Conservation (phyloP, 805 yeast species). For the Pichia eremophila region DNA sequence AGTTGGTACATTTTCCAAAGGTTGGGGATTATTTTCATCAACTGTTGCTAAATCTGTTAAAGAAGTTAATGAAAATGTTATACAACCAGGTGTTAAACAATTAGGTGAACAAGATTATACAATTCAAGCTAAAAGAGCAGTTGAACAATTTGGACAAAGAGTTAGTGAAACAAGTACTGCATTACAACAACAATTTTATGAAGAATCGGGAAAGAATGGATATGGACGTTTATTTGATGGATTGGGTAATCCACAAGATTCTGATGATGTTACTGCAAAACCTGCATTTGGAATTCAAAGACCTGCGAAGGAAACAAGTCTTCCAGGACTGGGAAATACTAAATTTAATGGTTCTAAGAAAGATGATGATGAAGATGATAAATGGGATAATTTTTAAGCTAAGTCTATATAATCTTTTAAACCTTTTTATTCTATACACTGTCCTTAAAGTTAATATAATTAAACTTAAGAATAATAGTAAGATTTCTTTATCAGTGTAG, state of each 20-base stretch:
- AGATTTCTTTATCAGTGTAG: no score
- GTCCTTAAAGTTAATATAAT: no score
- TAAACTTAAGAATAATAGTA: no score
- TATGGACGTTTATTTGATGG: conserved; percentile 52
- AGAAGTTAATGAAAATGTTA: conserved; percentile 81
- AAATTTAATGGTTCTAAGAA: conserved; percentile 17
- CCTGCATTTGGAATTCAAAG: conserved; percentile 59
- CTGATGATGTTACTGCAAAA: conserved; percentile 32
- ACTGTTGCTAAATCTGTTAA: conserved; percentile 74
- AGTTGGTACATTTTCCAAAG: conserved; percentile 78
- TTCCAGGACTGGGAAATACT: conserved; percentile 39
- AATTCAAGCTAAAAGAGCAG: conserved; percentile 79
- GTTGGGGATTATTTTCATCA: conserved; percentile 90
- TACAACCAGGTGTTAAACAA: conserved; percentile 83
- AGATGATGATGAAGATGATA: conserved; percentile 31
- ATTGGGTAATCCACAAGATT: conserved; percentile 35
- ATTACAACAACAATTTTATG: conserved; percentile 42
- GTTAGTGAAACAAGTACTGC: conserved; percentile 80
- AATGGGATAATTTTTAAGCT: conserved; percentile 57
- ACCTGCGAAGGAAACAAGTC: conserved; percentile 50
- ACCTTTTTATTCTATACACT: no score
- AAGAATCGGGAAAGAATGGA: conserved; percentile 30
- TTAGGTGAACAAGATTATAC: conserved; percentile 73
- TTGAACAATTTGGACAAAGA: conserved; percentile 91
- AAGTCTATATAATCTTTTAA: neutral